These are phyloP conservation scores for Paragyromitra xinjiangensis DNA, from an alignment of 495 filamentous ascomycete genomes.

Conservation along the genomic window DNA sequence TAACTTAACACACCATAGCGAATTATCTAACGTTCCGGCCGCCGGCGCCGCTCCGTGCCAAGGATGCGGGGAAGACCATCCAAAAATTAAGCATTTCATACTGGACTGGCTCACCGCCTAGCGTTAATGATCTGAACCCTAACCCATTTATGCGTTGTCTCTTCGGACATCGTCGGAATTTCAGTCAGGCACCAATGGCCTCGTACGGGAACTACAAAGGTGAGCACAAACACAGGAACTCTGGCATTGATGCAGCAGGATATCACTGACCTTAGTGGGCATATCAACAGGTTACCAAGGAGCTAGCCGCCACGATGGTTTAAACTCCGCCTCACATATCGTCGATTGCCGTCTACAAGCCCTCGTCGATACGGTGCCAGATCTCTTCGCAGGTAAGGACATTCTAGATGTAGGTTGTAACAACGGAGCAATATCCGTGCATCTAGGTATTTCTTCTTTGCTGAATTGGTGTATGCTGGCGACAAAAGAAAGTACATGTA, in stretches of 20 bases:
- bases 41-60: slow-evolving; percentile 34
- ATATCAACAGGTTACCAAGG: slow-evolving; percentile 49
- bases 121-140: slow-evolving; percentile 27
- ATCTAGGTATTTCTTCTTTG: slow-evolving; percentile 55
- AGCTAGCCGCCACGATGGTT: slow-evolving; percentile 49
- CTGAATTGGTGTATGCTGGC: slow-evolving; percentile 12
- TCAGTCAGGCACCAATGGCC: slow-evolving; percentile 28
- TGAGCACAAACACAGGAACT: not conserved
- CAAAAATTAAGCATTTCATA: slow-evolving; percentile 47
- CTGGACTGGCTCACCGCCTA: slow-evolving; percentile 21
- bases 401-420: slow-evolving; percentile 62
- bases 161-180: slow-evolving; percentile 26
- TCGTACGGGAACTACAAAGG: slow-evolving; percentile 44
- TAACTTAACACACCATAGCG: not conserved
- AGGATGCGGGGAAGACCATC: slow-evolving; percentile 36
- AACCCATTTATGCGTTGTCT: slow-evolving; percentile 33
- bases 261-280: not conserved
- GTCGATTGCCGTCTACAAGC: slow-evolving; percentile 58
- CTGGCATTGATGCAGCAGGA: not conserved
- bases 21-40: slow-evolving; percentile 10
- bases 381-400: slow-evolving; percentile 54
- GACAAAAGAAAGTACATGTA: not conserved
- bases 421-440: slow-evolving; percentile 57
- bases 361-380: slow-evolving; percentile 52
- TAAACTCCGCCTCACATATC: slow-evolving; percentile 56